Percentiles rank a stretch among this genome's conserved stretches.
These are phyloP conservation scores for Rugosomyces carneus DNA, from an alignment of 1,284 basidiomycete genomes.

Conservation along the genomic window DNA sequence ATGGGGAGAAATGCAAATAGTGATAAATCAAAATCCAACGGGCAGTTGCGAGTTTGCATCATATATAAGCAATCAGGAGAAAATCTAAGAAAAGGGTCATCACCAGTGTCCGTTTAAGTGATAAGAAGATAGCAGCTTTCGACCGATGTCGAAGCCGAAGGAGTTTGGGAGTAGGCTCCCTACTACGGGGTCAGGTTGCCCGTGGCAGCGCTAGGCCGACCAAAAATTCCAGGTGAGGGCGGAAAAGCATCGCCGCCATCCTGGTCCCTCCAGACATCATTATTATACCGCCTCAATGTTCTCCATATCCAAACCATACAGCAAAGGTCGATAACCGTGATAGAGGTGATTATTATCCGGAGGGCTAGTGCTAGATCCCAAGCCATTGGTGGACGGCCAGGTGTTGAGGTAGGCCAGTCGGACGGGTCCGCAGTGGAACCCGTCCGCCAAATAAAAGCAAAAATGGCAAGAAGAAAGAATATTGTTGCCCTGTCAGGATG, in stretches of 20 bases:
- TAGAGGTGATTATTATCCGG: constrained; percentile 10
- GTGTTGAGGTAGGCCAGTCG: not conserved
- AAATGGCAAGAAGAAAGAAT: constrained; percentile 13
- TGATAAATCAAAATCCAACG: not conserved
- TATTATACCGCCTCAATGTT: constrained; percentile 7
- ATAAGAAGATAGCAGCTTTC: not conserved
- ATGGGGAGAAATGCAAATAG: not conserved
- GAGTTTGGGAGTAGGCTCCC: not conserved
- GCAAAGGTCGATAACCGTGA: constrained; percentile 11
- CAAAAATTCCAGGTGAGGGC: not conserved
- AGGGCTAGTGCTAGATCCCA: constrained; percentile 7
- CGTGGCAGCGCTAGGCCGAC: not conserved
- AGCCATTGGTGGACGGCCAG: constrained; percentile 9
- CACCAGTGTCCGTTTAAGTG: not conserved
- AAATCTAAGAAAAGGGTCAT: not conserved
- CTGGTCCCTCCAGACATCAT: constrained; percentile 9
- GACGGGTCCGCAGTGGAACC: constrained; percentile 12
- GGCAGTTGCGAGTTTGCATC: not conserved
- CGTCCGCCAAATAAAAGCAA: constrained; percentile 15
- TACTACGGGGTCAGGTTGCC: constrained; percentile 4
- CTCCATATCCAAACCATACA: constrained; percentile 13
- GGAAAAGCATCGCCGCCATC: constrained; percentile 8
- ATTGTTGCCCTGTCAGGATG: constrained; percentile 8
- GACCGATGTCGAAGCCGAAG: not conserved
- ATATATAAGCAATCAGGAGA: not conserved